Conservation (phyloP, 257 asterid genomes). For the Solanum clarkiae region DNA sequence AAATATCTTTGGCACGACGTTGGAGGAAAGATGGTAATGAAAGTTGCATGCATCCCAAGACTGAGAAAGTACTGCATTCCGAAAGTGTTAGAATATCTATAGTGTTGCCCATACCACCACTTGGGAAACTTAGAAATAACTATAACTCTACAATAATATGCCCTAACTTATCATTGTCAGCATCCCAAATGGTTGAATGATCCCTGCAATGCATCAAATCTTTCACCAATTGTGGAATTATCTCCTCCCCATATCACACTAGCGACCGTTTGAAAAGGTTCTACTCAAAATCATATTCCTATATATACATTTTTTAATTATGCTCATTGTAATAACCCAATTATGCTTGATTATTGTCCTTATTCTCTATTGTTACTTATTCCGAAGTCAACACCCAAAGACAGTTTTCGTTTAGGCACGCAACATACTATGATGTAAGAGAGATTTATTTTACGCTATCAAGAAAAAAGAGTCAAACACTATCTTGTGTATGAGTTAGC, state of each 20-base stretch:
- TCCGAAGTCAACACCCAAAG: background rate
- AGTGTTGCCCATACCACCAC: background rate
- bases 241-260: background rate
- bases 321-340: background rate
- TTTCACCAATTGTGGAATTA: background rate
- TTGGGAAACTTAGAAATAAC: background rate
- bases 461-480: background rate
- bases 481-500: background rate
- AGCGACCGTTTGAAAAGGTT: background rate
- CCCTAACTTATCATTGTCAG: background rate
- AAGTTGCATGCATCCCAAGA: background rate
- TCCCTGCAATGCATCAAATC: background rate
- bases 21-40: background rate
- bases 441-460: background rate
- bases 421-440: background rate
- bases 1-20: background rate
- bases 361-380: background rate
- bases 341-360: background rate
- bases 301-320: background rate
- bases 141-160: background rate
- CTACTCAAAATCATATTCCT: background rate
- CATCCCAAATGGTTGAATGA: background rate
- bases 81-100: background rate
- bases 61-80: background rate
- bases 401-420: background rate